Percentiles rank a stretch among this genome's conserved stretches.
Evolutionary conservation across 768 basidiomycete genomes (phyloP).

Genomic region (Termitomyces bulborhizus): DNA sequence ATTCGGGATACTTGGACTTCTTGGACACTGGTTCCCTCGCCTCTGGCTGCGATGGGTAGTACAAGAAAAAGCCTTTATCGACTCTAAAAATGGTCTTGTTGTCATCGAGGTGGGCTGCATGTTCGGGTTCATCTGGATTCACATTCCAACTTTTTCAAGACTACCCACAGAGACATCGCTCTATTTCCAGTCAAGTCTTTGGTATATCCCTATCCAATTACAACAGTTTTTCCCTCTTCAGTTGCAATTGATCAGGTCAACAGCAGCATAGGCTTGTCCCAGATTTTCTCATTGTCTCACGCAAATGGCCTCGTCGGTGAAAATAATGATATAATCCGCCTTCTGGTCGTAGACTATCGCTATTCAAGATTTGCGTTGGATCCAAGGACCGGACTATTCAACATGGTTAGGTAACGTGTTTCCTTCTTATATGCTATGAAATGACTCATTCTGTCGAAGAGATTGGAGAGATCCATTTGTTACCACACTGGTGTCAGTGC

Average conservation of each 20-base stretch:
- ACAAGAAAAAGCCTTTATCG: conserved; percentile 74
- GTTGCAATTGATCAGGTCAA: conserved; percentile 24
- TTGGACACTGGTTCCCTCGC: conserved; percentile 92
- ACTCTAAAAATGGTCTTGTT: conserved; percentile 65
- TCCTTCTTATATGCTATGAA: background rate
- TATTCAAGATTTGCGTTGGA: conserved; percentile 90
- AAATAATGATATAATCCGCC: conserved; percentile 35
- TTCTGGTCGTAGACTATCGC: conserved; percentile 83
- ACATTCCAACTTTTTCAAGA: conserved; percentile 42
- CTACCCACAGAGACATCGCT: conserved; percentile 75
- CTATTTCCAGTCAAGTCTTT: conserved; percentile 67
- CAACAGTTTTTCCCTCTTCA: conserved; percentile 65
- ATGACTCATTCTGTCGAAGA: conserved; percentile 32
- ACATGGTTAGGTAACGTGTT: conserved; percentile 64
- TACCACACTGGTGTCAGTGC: conserved; percentile 55
- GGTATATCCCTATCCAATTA: conserved; percentile 69
- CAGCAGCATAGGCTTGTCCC: conserved; percentile 7
- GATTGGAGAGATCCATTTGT: conserved; percentile 87
- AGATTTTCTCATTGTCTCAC: conserved; percentile 18
- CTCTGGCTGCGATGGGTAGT: conserved; percentile 89
- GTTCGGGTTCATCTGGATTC: background rate
- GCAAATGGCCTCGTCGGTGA: conserved; percentile 24
- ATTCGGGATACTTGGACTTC: conserved; percentile 66
- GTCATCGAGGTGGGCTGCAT: conserved; percentile 75
- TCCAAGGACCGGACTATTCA: conserved; percentile 75